A percentile compares a stretch with the other conserved stretches of the same genome.
Conservation (phyloP, 2,329 filamentous ascomycete genomes). For the Aspergillus intermedius region DNA sequence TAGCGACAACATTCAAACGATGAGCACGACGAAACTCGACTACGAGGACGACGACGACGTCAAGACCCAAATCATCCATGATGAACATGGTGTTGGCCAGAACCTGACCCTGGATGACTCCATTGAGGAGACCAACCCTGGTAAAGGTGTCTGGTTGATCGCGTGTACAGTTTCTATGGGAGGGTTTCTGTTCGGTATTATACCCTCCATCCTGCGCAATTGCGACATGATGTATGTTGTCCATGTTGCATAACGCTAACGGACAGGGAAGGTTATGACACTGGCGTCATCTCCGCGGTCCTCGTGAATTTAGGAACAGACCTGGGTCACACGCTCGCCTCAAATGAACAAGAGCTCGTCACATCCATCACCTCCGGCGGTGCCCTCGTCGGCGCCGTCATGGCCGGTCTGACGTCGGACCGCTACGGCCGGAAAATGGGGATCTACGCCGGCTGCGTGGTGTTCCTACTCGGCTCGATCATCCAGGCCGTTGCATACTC, state of each 20-base stretch:
- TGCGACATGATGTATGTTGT: background rate
- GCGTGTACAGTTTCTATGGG: constrained; percentile 13
- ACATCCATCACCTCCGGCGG: constrained; percentile 47
- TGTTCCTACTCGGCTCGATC: constrained; percentile 34
- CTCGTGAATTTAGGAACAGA: constrained; percentile 28
- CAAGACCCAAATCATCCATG: background rate
- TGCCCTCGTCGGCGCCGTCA: constrained; percentile 39
- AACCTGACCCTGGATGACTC: constrained; percentile 8
- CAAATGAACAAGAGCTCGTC: constrained; percentile 44
- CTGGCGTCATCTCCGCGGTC: constrained; percentile 39
- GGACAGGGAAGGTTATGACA: constrained; percentile 38
- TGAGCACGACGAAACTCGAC: background rate
- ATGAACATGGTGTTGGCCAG: background rate
- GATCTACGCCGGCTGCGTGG: constrained; percentile 21
- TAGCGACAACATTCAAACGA: background rate
- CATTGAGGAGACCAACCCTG: constrained; percentile 9
- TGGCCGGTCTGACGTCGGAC: constrained; percentile 30
- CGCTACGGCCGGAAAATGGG: background rate
- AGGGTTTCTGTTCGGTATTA: constrained; percentile 12
- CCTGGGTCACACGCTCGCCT: constrained; percentile 31
- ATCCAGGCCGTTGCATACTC: constrained; percentile 29
- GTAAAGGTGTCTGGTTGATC: constrained; percentile 10
- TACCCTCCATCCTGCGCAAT: background rate
- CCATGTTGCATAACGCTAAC: background rate
- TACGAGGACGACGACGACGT: background rate